Evolutionary conservation across 2,329 filamentous ascomycete species (phyloP).

Genomic region (Trichoderma citrinoviride): DNA sequence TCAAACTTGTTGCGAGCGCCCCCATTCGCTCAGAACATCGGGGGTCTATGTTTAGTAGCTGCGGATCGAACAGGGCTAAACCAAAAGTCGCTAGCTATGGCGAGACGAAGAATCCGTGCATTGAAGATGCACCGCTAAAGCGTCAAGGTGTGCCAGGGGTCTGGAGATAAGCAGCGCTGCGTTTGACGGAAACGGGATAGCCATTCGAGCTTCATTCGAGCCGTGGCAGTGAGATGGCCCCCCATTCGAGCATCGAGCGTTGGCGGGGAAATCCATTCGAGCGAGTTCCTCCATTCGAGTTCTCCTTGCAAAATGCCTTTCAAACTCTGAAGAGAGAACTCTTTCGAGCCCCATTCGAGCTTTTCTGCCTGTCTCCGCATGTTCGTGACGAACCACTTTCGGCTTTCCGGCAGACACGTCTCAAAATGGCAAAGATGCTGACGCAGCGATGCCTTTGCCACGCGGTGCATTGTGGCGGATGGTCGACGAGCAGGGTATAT

Average conservation of each 20-base stretch:
- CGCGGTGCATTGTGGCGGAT: neutral
- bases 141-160: neutral
- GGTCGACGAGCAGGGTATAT: too few species aligned
- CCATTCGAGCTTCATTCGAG: neutral
- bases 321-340: neutral
- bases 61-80: neutral
- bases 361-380: neutral
- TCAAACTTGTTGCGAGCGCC: neutral
- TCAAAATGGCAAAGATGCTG: neutral
- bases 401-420: neutral
- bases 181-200: neutral
- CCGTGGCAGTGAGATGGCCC: too few species aligned
- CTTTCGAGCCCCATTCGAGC: neutral
- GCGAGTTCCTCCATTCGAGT: neutral
- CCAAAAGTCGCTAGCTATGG: slow-evolving; percentile 5
- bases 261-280: neutral
- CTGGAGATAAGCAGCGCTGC: neutral
- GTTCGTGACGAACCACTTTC: neutral
- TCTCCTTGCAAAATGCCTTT: neutral
- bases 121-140: neutral
- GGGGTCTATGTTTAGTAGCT: neutral
- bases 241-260: neutral
- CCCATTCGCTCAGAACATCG: neutral
- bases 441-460: neutral
- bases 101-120: slow-evolving; percentile 10